Evolutionary conservation across 2,329 filamentous ascomycete species (phyloP), one percentile per base, ranked within the genome.

Genomic region (Botrytis cinerea): DNA sequence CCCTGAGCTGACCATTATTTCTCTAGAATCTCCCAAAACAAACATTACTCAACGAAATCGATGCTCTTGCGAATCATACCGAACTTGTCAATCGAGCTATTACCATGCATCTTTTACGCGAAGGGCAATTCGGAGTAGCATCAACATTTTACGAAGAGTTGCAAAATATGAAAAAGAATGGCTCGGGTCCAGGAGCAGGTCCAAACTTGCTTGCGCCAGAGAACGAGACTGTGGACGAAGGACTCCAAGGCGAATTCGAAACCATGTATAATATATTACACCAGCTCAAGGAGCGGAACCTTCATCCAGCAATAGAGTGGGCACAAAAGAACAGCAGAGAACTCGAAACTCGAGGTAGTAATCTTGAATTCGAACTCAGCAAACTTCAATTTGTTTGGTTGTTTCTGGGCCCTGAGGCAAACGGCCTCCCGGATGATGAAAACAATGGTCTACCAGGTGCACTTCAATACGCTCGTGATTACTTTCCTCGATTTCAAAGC

Each of bases 301-400:
- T 98, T 2, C 82, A 88, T 0, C 93, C 94, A 0, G 96, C 96
- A 1, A 98, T 99, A 38, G 84, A 88, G 72, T 99, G 96, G 96
- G 93, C 96, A 0, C 86, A 90, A 54, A 81, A 86, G 40, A 92
- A 98, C 79, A 91, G 90, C 74, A 82, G 83, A 8, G 86, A 90
- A 40, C 86, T 99, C 4, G 94, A 97, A 79, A 87, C 88, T 6
- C 89, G 94, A 66, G 95, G 95, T 4, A 97, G 94, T 79, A 97
- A 97, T 78, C 88, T 99, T 2, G 95, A 98, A 81, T 99, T 98
- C 76, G 95, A 99, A 80, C 89, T 99, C 2, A 93, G 91, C 83
- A 92, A 94, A 76, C 86, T 98, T 28, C 94, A 97, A 78, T 99
- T 93, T 78, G 88, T 98, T 48, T 95, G 93, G 88, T 87, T 98